phyloP scores from a whole-genome alignment of 2,329 filamentous ascomycete species.

The Paecilomyces niveus region DNA sequence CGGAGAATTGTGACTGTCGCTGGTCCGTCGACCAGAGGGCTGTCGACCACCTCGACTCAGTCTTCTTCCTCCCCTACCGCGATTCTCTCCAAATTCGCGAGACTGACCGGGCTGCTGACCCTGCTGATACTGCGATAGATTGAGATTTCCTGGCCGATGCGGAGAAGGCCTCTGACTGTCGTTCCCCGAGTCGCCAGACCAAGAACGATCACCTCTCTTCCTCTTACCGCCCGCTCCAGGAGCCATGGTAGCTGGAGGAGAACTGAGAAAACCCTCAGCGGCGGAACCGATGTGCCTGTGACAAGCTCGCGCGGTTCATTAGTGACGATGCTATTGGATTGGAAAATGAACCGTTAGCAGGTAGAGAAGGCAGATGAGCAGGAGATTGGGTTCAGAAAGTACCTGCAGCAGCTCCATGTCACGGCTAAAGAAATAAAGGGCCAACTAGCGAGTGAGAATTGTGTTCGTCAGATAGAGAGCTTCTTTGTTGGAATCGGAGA shows the following conservation, averaged over 20 bases:
- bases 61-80: conserved; percentile 31
- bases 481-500: conserved; percentile 1
- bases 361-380: background rate
- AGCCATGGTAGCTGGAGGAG: conserved; percentile 38
- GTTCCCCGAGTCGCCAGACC: conserved; percentile 35
- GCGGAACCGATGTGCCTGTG: conserved; percentile 16
- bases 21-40: conserved; percentile 26
- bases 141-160: conserved; percentile 40
- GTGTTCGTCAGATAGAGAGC: background rate
- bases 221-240: conserved; percentile 47
- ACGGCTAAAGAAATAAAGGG: background rate
- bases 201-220: conserved; percentile 44
- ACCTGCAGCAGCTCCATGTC: background rate
- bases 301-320: conserved; percentile 25
- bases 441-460: background rate
- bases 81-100: conserved; percentile 31
- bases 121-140: conserved; percentile 47
- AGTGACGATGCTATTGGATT: conserved; percentile 3
- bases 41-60: conserved; percentile 32
- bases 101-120: conserved; percentile 26
- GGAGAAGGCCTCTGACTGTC: conserved; percentile 38
- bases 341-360: background rate
- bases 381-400: background rate
- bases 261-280: conserved; percentile 19
- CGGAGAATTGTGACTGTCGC: conserved; percentile 28